Evolutionary conservation across 140 eudicot species (phyloP).

Genomic region (Anethum foeniculum): DNA sequence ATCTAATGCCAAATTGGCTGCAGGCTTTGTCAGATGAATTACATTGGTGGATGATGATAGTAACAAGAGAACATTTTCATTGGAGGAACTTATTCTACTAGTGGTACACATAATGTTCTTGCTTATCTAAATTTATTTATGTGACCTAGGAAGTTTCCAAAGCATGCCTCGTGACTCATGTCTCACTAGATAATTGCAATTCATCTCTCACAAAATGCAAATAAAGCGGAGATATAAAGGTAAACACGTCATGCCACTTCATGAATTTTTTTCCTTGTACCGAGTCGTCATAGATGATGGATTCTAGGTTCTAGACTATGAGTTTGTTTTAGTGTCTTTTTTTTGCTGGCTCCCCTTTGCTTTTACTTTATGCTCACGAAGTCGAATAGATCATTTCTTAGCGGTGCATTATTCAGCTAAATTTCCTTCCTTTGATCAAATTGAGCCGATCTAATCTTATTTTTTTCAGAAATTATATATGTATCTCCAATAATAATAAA

Average conservation of each 20-base stretch:
- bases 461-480: no score
- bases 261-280: background rate
- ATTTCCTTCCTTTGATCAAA: background rate
- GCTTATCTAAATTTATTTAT: background rate
- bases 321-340: background rate
- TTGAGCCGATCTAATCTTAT: no score
- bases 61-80: conserved; percentile 14
- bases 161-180: background rate
- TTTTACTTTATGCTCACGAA: background rate
- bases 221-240: conserved; percentile 3
- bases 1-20: conserved; percentile 12
- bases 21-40: background rate
- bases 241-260: background rate
- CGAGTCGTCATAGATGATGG: background rate
- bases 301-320: background rate
- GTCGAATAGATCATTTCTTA: background rate
- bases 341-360: background rate
- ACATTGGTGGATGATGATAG: conserved; percentile 15
- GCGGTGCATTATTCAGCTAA: background rate
- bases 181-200: background rate
- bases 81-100: background rate
- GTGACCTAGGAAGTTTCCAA: conserved; percentile 1
- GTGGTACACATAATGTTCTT: conserved; percentile 3
- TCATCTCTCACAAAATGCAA: background rate
- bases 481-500: no score